Base-by-base conservation (phyloP, 192 early-diverging fungal genomes). In the Rhizoclosmatium sp. region DNA sequence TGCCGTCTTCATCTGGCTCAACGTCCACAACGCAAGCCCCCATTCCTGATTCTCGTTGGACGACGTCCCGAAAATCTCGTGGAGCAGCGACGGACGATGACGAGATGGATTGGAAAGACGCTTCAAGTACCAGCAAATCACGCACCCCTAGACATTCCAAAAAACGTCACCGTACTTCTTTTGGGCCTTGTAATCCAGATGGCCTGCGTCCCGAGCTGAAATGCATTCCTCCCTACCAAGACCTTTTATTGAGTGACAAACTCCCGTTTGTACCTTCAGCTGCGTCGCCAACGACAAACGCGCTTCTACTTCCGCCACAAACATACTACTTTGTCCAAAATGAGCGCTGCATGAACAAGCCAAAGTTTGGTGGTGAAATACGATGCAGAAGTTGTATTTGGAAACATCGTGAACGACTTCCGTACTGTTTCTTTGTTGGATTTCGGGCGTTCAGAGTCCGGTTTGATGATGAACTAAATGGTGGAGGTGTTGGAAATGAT, bases 321-420 rank as follows among this genome's bases (percentile, higher is more conserved):
- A 47, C 60, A 59, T 75, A 64, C 59, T 75, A 62, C 47, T 45
- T 42, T 42, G 59, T 75, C 1, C 72, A 75, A 47, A 59, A 75
- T 40, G 72, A 75, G n/a, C 56, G 72, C 7, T 75, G 72, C 46
- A 75, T 75, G 72, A 75, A 75, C 44, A 44, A 49, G 45, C 42
- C 59, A 48, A 44, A 49, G 61, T 75, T 44, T 45, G 44, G 44
- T 3, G 72, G 45, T 5, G n/a, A 19, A n/a, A 10, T 42, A 14
- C 59, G 62, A 44, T 75, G 72, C 59, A n/a, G 72, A 2, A 75
- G 72, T 44, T 75, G 72, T 62, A 75, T 75, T 23, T 75, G 72
- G 72, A 75, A 75, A 40, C 72, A 75, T 46, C 72, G 72, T 59
- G 72, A 75, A 16, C n/a, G 59, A 59, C 44, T 75, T 7, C 72